phyloP scores from a whole-genome alignment of 1,139 yeast genomes.

The Petasospora rhodanensis region DNA sequence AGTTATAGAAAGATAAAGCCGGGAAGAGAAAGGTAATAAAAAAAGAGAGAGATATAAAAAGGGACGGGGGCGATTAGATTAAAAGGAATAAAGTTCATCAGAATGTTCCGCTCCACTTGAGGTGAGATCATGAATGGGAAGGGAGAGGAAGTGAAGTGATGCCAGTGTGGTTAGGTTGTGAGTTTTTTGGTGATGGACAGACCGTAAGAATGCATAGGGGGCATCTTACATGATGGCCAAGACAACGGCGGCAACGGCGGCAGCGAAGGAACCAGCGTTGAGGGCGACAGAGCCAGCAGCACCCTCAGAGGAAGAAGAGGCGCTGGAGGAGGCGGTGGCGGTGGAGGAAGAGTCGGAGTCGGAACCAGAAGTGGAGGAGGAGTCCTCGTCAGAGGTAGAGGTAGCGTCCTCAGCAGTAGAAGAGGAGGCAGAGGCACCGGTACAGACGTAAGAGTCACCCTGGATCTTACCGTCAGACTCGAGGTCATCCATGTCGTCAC shows the following conservation, averaged over 20 bases:
- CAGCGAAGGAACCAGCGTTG: conserved; percentile 44
- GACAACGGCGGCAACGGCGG: conserved; percentile 59
- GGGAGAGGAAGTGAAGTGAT: too few relatives aligned
- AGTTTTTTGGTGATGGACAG: too few relatives aligned
- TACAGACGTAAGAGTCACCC: conserved; percentile 86
- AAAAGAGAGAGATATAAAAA: too few relatives aligned
- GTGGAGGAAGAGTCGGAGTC: conserved; percentile 25
- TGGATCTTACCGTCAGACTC: conserved; percentile 72
- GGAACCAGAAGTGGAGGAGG: conserved; percentile 30
- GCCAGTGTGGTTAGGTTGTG: too few relatives aligned
- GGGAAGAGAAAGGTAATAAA: too few relatives aligned
- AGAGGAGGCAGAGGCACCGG: conserved; percentile 60
- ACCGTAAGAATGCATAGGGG: too few relatives aligned
- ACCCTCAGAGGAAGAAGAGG: conserved; percentile 20
- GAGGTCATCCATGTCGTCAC: conserved; percentile 66
- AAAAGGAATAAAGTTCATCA: too few relatives aligned
- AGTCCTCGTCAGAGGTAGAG: conserved; percentile 30
- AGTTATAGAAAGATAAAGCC: too few relatives aligned
- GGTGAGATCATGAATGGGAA: too few relatives aligned
- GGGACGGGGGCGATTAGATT: too few relatives aligned
- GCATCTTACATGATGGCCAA: conserved; percentile 57
- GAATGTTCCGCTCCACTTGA: too few relatives aligned
- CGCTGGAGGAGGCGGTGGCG: conserved; percentile 21
- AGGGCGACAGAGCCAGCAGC: conserved; percentile 33
- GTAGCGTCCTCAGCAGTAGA: conserved; percentile 44